Evolutionary conservation across 495 filamentous ascomycete genomes (phyloP).

Genomic region (Podospora pseudoanserina): DNA sequence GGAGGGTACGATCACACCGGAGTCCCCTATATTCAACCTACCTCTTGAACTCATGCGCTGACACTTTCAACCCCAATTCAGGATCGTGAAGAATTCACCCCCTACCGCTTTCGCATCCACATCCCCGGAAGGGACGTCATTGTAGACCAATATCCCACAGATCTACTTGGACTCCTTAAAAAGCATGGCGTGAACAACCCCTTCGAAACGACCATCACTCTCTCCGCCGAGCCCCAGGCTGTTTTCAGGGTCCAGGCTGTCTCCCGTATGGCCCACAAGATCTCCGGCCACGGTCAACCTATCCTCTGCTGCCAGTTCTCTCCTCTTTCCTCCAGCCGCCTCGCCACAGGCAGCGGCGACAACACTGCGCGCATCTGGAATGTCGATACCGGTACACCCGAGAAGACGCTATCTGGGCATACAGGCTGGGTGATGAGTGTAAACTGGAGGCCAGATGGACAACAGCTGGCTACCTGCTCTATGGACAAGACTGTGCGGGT

Average conservation of each 20-base stretch:
- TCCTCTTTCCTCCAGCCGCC: slow-evolving; percentile 69
- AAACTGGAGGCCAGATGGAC: slow-evolving; percentile 78
- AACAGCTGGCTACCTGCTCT: slow-evolving; percentile 80
- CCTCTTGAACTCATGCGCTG: neutral
- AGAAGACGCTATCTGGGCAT: slow-evolving; percentile 87
- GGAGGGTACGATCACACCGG: slow-evolving; percentile 56
- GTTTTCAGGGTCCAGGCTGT: slow-evolving; percentile 93
- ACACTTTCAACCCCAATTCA: slow-evolving; percentile 7
- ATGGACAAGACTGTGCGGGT: slow-evolving; percentile 90
- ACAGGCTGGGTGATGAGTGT: slow-evolving; percentile 89
- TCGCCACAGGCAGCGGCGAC: slow-evolving; percentile 90
- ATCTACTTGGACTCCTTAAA: slow-evolving; percentile 44
- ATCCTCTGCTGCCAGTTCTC: slow-evolving; percentile 90
- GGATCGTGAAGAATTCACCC: slow-evolving; percentile 75
- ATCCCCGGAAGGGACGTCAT: slow-evolving; percentile 57
- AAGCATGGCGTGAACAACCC: slow-evolving; percentile 49
- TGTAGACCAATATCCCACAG: slow-evolving; percentile 67
- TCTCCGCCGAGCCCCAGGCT: slow-evolving; percentile 85
- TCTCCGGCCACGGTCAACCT: slow-evolving; percentile 86
- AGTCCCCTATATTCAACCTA: too few relatives aligned
- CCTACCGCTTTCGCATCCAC: slow-evolving; percentile 81
- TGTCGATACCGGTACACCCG: slow-evolving; percentile 87
- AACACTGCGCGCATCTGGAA: slow-evolving; percentile 93
- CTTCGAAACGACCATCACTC: slow-evolving; percentile 56
- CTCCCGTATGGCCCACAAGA: slow-evolving; percentile 80